phyloP scores from a whole-genome alignment of 805 yeast genomes.

The Starmerella floris region DNA sequence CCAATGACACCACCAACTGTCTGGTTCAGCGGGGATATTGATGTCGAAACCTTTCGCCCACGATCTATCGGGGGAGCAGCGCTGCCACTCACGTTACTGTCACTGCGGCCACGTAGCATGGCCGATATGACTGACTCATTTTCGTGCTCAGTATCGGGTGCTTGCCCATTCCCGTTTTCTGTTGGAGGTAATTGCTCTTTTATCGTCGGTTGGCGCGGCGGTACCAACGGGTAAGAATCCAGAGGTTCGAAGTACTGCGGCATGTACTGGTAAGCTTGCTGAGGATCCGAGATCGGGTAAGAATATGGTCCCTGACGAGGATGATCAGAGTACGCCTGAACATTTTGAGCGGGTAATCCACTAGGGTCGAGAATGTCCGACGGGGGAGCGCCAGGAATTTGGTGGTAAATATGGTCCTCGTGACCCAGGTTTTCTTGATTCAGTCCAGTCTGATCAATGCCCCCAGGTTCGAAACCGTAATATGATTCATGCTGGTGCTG shows the following conservation, averaged over 20 bases:
- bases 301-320: neutral
- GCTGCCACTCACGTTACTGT: neutral
- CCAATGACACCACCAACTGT: neutral
- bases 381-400: no score
- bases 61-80: no score
- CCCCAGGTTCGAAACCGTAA: no score
- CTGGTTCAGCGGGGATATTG: neutral
- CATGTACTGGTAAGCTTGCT: neutral
- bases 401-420: no score
- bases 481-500: no score
- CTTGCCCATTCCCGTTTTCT: neutral
- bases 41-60: no score
- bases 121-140: conserved; percentile 3
- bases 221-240: neutral
- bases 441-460: no score
- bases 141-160: neutral
- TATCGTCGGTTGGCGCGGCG: neutral
- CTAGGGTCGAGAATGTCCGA: no score
- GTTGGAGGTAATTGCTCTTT: neutral
- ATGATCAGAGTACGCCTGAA: neutral
- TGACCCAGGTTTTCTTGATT: no score
- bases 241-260: neutral
- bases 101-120: conserved; percentile 3
- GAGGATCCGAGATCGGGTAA: neutral
- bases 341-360: no score